Conservation (phyloP, 1,139 yeast species). For the Geotrichum fermentans region DNA sequence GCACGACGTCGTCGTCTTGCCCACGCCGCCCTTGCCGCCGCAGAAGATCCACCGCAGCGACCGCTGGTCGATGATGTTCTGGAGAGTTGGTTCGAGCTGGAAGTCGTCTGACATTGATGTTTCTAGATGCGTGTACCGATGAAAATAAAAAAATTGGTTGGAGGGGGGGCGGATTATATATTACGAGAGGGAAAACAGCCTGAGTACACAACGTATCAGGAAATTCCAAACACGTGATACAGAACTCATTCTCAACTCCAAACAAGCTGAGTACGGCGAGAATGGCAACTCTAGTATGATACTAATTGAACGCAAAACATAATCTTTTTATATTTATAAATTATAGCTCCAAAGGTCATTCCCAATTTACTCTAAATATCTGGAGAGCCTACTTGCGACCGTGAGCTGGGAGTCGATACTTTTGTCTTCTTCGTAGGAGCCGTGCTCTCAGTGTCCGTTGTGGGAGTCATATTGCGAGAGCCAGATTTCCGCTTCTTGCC, state of each 20-base stretch:
- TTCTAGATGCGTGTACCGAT: too few species aligned
- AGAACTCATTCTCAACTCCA: too few species aligned
- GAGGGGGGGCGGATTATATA: not conserved
- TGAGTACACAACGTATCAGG: too few species aligned
- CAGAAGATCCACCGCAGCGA: constrained; percentile 92
- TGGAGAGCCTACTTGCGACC: too few species aligned
- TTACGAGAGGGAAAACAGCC: not conserved
- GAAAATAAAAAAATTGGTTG: not conserved
- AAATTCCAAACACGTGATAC: too few species aligned
- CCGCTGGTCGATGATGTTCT: constrained; percentile 41
- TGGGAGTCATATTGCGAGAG: constrained; percentile 7
- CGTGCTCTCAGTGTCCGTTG: not conserved
- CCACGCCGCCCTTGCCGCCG: constrained; percentile 99
- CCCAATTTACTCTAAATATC: too few species aligned
- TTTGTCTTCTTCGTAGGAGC: not conserved
- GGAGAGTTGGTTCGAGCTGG: constrained; percentile 39
- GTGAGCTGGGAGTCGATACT: too few species aligned
- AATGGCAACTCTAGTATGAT: too few species aligned
- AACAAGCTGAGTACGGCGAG: too few species aligned
- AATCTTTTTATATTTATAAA: too few species aligned
- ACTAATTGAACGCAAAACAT: too few species aligned
- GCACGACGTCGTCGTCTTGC: constrained; percentile 95
- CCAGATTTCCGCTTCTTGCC: constrained; percentile 4
- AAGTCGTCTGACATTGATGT: constrained; percentile 24
- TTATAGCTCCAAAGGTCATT: too few species aligned